Evolutionary conservation across 2,329 filamentous ascomycete species (phyloP).

Genomic region (Nemania serpens): DNA sequence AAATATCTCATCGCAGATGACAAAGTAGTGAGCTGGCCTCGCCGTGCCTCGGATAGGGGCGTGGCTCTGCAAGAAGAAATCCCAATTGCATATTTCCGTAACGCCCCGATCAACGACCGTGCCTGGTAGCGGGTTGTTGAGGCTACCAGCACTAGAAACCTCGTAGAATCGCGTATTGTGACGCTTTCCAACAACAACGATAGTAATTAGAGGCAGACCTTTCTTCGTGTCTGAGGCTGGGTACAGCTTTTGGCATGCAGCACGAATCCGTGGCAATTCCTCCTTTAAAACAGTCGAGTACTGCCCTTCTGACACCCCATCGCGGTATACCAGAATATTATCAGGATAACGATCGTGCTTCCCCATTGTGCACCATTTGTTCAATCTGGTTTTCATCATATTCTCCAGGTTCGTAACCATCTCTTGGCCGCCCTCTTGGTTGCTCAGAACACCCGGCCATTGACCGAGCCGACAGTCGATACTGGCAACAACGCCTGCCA

Average conservation of each 20-base stretch:
- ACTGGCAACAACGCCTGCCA: constrained; percentile 72
- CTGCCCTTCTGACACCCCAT: constrained; percentile 77
- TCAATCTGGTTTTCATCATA: constrained; percentile 66
- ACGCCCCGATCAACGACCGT: constrained; percentile 76
- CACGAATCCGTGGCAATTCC: constrained; percentile 61
- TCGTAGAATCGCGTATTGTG: constrained; percentile 77
- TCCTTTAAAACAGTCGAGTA: constrained; percentile 62
- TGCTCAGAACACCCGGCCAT: constrained; percentile 68
- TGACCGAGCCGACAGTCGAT: constrained; percentile 64
- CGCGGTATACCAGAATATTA: constrained; percentile 74
- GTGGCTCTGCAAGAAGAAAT: constrained; percentile 76
- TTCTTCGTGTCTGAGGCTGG: constrained; percentile 51
- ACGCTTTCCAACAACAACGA: constrained; percentile 76
- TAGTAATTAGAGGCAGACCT: constrained; percentile 60
- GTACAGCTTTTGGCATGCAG: constrained; percentile 63
- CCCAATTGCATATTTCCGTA: constrained; percentile 67
- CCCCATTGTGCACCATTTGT: constrained; percentile 60
- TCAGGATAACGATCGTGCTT: constrained; percentile 52
- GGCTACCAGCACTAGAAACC: constrained; percentile 52
- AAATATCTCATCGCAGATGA: constrained; percentile 63
- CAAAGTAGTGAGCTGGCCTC: constrained; percentile 71
- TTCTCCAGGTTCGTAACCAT: constrained; percentile 63
- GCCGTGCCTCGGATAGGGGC: constrained; percentile 73
- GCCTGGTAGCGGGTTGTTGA: constrained; percentile 64
- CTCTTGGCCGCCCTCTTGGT: constrained; percentile 63